Evolutionary conservation across 371 early-diverging fungal species (phyloP).

Genomic region (Apophysomyces trapeziformis): DNA sequence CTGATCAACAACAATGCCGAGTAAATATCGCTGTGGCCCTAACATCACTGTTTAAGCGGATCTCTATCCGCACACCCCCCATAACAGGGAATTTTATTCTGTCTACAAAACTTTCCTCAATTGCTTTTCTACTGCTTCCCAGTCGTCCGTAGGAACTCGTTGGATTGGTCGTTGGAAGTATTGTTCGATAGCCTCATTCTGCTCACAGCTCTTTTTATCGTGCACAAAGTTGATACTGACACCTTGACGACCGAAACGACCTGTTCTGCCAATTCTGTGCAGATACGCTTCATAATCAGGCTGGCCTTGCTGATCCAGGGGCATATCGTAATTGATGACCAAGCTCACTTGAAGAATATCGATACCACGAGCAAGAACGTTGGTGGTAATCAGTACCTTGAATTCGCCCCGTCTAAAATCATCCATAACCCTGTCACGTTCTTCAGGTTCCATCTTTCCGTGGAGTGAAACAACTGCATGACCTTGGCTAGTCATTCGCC

Average conservation of each 20-base stretch:
- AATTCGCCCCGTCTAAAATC: conserved; percentile 89
- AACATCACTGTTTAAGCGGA: too few species aligned
- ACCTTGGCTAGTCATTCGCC: conserved; percentile 80
- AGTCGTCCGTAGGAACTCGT: conserved; percentile 78
- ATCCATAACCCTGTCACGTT: conserved; percentile 94
- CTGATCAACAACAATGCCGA: too few species aligned
- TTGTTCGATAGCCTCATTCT: conserved; percentile 78
- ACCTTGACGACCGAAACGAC: conserved; percentile 97
- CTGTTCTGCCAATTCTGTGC: conserved; percentile 99
- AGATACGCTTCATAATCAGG: conserved; percentile 96
- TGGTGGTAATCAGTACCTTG: conserved; percentile 97
- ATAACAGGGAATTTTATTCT: neutral
- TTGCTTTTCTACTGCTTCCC: conserved; percentile 75
- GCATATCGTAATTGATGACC: conserved; percentile 98
- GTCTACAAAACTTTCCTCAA: conserved; percentile 71
- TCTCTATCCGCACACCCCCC: too few species aligned
- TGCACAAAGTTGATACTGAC: conserved; percentile 97
- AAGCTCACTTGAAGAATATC: conserved; percentile 96
- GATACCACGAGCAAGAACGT: conserved; percentile 97
- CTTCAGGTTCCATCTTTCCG: conserved; percentile 79
- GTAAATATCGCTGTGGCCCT: neutral
- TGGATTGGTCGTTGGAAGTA: conserved; percentile 79
- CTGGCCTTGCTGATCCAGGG: conserved; percentile 57
- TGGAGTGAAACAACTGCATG: conserved; percentile 89
- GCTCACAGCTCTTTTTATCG: conserved; percentile 66